phyloP scores from a whole-genome alignment of 2,329 filamentous ascomycete genomes.

The Fusarium sp. region DNA sequence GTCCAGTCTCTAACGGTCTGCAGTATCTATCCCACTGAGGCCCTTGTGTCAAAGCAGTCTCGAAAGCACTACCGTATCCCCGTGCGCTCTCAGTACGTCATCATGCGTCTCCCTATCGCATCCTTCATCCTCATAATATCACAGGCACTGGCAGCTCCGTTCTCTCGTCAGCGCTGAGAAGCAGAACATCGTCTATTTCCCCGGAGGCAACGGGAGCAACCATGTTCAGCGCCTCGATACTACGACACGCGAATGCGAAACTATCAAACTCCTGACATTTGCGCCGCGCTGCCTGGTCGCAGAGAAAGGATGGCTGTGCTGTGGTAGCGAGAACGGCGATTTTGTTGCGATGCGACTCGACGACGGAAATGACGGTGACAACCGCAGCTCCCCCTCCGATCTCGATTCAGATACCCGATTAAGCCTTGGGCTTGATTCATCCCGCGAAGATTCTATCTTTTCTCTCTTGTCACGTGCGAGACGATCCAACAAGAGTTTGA shows the following conservation, averaged over 20 bases:
- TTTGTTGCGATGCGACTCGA: constrained; percentile 84
- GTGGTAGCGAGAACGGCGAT: constrained; percentile 89
- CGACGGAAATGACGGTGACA: constrained; percentile 53
- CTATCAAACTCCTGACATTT: constrained; percentile 79
- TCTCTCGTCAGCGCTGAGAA: constrained; percentile 89
- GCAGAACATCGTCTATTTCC: constrained; percentile 86
- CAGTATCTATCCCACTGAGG: constrained; percentile 77
- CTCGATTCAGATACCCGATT: constrained; percentile 55
- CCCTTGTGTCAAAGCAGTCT: constrained; percentile 72
- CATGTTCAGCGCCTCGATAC: constrained; percentile 79
- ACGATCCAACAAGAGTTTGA: constrained; percentile 61
- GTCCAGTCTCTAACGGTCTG: constrained; percentile 24
- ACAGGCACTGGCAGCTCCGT: constrained; percentile 88
- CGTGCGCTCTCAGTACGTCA: constrained; percentile 75
- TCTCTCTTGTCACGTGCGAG: constrained; percentile 57
- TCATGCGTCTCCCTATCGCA: constrained; percentile 40
- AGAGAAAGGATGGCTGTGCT: constrained; percentile 89
- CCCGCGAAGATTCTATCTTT: constrained; percentile 55
- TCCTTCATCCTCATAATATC: constrained; percentile 30
- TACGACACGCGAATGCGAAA: constrained; percentile 79
- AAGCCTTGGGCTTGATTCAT: constrained; percentile 50
- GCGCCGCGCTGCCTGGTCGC: constrained; percentile 90
- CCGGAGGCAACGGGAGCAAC: constrained; percentile 78
- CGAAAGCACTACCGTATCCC: constrained; percentile 78
- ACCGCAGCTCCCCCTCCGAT: constrained; percentile 45